Conservation (phyloP, 2,329 filamentous ascomycete genomes). For the Claviceps spartinae region DNA sequence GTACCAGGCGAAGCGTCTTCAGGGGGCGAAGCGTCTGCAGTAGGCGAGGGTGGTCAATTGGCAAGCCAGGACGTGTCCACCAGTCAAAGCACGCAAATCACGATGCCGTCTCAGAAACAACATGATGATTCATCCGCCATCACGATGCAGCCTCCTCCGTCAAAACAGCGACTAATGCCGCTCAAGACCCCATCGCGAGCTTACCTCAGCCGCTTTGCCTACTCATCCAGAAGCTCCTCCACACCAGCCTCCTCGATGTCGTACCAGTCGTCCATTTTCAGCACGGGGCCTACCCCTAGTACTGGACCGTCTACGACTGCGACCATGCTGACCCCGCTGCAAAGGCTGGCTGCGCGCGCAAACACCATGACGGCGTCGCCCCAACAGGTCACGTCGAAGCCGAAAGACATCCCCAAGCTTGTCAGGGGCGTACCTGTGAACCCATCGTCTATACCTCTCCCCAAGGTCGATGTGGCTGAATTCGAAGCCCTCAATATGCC, state of each 20-base stretch:
- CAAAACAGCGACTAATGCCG: slow-evolving; percentile 8
- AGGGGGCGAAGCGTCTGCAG: neutral
- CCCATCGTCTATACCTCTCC: slow-evolving; percentile 40
- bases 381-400: slow-evolving; percentile 16
- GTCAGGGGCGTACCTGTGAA: slow-evolving; percentile 31
- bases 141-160: slow-evolving; percentile 16
- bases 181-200: slow-evolving; percentile 18
- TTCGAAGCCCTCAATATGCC: slow-evolving; percentile 35
- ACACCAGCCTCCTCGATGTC: slow-evolving; percentile 25
- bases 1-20: neutral
- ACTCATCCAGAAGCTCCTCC: slow-evolving; percentile 14
- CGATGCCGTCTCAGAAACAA: neutral
- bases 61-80: neutral
- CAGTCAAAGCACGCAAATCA: neutral
- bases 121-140: neutral
- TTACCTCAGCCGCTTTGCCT: slow-evolving; percentile 22
- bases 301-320: slow-evolving; percentile 30
- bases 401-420: slow-evolving; percentile 13
- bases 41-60: slow-evolving; percentile 3
- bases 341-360: slow-evolving; percentile 37
- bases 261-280: slow-evolving; percentile 23
- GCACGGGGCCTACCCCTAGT: slow-evolving; percentile 22
- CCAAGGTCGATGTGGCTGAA: slow-evolving; percentile 39
- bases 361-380: slow-evolving; percentile 15
- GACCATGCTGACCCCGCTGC: slow-evolving; percentile 36